Percentiles rank a stretch among this genome's conserved stretches.
Conservation (phyloP, 768 basidiomycete genomes). For the Amanita rimosa region DNA sequence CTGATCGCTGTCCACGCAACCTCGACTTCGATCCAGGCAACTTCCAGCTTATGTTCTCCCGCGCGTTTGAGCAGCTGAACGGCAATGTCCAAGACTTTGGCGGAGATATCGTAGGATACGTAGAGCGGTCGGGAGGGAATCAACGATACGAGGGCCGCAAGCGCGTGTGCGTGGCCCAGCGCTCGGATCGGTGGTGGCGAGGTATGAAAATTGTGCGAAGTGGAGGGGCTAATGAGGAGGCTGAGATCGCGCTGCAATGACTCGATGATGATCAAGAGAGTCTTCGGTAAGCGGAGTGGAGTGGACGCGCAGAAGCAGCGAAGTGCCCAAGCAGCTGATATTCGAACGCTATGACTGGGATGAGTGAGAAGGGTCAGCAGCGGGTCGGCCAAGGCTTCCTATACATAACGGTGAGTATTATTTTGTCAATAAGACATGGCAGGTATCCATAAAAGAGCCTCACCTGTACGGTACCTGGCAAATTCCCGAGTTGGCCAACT, state of each 20-base stretch:
- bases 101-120: conserved; percentile 86
- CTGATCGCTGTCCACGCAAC: conserved; percentile 92
- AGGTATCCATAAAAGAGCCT: not conserved
- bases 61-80: conserved; percentile 84
- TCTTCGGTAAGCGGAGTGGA: conserved; percentile 73
- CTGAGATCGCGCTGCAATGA: conserved; percentile 77
- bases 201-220: conserved; percentile 8
- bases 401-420: not conserved
- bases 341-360: conserved; percentile 78
- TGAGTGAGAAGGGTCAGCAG: conserved; percentile 78
- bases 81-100: conserved; percentile 86
- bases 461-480: conserved; percentile 84
- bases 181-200: conserved; percentile 29
- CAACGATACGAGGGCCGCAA: conserved; percentile 78
- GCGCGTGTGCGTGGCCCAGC: conserved; percentile 82
- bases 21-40: conserved; percentile 79
- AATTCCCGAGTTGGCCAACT: conserved; percentile 83
- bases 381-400: conserved; percentile 82
- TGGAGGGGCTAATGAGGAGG: conserved; percentile 56
- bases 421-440: conserved; percentile 8
- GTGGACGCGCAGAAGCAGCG: conserved; percentile 87
- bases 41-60: conserved; percentile 79
- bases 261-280: conserved; percentile 67
- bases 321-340: conserved; percentile 80
- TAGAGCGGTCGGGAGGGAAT: conserved; percentile 86